Percentiles rank a stretch among this genome's conserved stretches.
These are phyloP conservation scores for Parsonsia alboflavescens DNA, from an alignment of 257 asterid species.

Conservation along the genomic window DNA sequence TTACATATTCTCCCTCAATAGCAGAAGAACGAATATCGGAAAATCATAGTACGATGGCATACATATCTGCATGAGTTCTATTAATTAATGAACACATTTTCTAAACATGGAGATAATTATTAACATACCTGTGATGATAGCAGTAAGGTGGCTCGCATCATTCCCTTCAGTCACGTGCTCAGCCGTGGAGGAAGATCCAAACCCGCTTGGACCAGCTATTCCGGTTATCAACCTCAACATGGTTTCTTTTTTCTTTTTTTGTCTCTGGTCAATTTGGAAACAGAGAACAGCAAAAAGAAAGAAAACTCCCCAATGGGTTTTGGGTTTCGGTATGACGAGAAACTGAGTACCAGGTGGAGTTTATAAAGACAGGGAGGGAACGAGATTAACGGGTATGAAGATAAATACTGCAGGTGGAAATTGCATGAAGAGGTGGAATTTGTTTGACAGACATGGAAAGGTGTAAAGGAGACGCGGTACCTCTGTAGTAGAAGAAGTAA, in stretches of 20 bases:
- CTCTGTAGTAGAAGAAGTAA: background rate
- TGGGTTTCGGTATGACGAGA: background rate
- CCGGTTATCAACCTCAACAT: constrained; percentile 65
- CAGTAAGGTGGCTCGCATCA: constrained; percentile 62
- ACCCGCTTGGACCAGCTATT: constrained; percentile 58
- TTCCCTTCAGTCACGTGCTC: constrained; percentile 57
- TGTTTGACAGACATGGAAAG: background rate
- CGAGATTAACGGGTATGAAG: background rate
- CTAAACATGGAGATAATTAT: background rate
- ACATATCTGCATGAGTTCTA: background rate
- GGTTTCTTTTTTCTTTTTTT: background rate
- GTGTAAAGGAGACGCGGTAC: background rate
- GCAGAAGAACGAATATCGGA: too few relatives aligned
- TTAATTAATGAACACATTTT: background rate
- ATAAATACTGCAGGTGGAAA: background rate
- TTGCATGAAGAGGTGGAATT: background rate
- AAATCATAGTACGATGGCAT: too few relatives aligned
- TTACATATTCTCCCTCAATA: too few relatives aligned
- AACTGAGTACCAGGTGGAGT: background rate
- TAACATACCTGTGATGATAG: constrained; percentile 54
- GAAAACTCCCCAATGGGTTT: background rate
- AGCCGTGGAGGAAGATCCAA: constrained; percentile 79
- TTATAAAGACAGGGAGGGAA: background rate
- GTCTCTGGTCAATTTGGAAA: background rate
- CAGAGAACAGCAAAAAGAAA: background rate